Base-by-base conservation (phyloP, 2,329 filamentous ascomycete species). In the Ambrosiella xylebori region DNA sequence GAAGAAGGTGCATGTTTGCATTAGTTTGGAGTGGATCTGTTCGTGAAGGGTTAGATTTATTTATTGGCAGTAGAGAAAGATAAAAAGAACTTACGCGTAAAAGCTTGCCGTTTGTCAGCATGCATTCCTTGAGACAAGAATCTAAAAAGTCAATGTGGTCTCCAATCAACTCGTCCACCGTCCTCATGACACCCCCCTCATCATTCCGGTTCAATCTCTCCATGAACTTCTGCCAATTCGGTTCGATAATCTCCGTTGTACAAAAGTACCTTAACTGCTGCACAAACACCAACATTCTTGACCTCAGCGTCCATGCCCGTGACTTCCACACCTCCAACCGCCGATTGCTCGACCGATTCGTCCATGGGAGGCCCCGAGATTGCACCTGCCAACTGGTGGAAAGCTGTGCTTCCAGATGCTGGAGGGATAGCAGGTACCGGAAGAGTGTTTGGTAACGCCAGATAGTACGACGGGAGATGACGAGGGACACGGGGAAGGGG, bases 141-240 rank as follows among this genome's bases (percentile, higher is more conserved):
- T 96, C 93, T 53, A 98, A 73, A 69, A 98, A 98, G 71, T 97
- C 93, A 61, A 98, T 90, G 71, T 98, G 93, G 66, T 97, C 90
- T 71, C 97, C 88, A 93, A 98, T 98, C 66, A 98, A 73, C 71
- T 97, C 89, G 66, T 98, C 93, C 1, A 98, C 93, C 0, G 93
- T 98, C 41, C 89, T 72, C 45, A 73, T 74, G 19, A 55, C 50
- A 4, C 52, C 38, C 13, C 2, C 68, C 67, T 11, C 66, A 58
- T 80, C 78, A 61, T 76, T 77, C 8, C 74, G 79, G 73, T 84
- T 84, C 5, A 97, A 76, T 38, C 88, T 78, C n/a, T 84, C 81
- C 88, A 96, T 96, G 61, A 98, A 81, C 53, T 83, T 85, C 63
- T 88, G 82, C 93, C 93, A 98, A 69, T 97, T 97, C 2, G 91